Evolutionary conservation across 768 basidiomycete genomes (phyloP).

Genomic region (Tubosaeta sp.): DNA sequence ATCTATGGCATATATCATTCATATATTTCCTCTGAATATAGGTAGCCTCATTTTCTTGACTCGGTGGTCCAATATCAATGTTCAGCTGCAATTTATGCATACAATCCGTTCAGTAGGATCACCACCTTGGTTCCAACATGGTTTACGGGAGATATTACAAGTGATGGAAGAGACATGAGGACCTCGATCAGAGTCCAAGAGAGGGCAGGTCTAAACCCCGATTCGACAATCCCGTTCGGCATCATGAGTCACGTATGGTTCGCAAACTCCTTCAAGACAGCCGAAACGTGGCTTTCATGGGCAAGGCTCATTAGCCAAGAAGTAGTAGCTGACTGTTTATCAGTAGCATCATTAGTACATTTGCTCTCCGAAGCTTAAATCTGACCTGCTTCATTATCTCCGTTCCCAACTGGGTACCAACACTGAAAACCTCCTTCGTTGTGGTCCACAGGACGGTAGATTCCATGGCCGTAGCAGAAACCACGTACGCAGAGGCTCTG

Average conservation of each 20-base stretch:
- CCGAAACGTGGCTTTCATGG: slow-evolving; percentile 23
- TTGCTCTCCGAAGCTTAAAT: slow-evolving; percentile 7
- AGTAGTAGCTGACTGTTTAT: slow-evolving; percentile 14
- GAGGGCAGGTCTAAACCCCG: neutral
- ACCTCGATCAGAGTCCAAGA: neutral
- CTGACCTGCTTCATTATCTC: slow-evolving; percentile 22
- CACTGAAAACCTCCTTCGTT: slow-evolving; percentile 14
- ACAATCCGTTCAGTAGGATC: no score
- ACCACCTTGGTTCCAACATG: no score
- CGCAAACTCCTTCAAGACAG: slow-evolving; percentile 20
- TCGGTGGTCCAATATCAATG: no score
- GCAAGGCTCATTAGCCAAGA: slow-evolving; percentile 23
- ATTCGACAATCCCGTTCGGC: no score
- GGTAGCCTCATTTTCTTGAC: neutral
- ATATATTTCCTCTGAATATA: neutral
- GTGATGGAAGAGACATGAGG: neutral
- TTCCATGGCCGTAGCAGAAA: neutral
- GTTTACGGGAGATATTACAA: neutral
- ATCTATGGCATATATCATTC: neutral
- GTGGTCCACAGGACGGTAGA: slow-evolving; percentile 13
- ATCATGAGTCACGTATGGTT: neutral
- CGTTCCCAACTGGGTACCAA: slow-evolving; percentile 14
- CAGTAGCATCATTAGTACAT: slow-evolving; percentile 5
- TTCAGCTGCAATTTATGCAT: no score
- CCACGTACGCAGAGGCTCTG: slow-evolving; percentile 4